Conservation (phyloP, 1,284 basidiomycete species). For the Boletus coffeatus region DNA sequence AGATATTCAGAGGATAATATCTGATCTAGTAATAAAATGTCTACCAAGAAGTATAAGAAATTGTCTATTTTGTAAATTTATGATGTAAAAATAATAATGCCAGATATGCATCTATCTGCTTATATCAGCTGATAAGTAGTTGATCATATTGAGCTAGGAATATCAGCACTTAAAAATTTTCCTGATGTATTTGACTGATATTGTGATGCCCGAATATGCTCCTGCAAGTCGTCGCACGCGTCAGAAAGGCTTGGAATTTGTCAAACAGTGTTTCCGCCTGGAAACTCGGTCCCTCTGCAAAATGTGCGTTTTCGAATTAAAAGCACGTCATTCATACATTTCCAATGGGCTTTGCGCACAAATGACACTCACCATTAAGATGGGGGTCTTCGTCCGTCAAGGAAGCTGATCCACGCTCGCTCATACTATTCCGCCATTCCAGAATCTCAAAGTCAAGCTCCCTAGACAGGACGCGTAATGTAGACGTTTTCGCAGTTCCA, state of each 20-base stretch:
- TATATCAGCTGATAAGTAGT: no score
- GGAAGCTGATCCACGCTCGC: constrained; percentile 31
- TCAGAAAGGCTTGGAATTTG: constrained; percentile 77
- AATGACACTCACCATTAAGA: constrained; percentile 8
- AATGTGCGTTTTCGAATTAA: background rate
- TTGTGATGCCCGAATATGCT: constrained; percentile 40
- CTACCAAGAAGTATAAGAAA: no score
- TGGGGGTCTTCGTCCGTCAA: constrained; percentile 5
- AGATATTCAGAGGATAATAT: no score
- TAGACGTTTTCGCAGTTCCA: constrained; percentile 88
- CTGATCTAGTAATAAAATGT: no score
- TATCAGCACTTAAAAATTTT: no score
- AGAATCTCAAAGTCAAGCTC: constrained; percentile 79
- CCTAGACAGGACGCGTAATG: constrained; percentile 67
- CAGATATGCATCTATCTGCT: no score
- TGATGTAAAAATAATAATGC: no score
- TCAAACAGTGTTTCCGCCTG: constrained; percentile 60
- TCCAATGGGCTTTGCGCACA: background rate
- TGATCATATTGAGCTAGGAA: no score
- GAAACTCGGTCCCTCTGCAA: constrained; percentile 14
- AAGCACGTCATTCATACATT: background rate
- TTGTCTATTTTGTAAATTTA: no score
- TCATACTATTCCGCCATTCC: constrained; percentile 77
- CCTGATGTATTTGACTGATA: constrained; percentile 13
- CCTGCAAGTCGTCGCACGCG: constrained; percentile 63